A percentile compares a stretch with the other conserved stretches of the same genome.
These are phyloP conservation scores for Cyclospora cayetanensis DNA, from an alignment of 169 alveolate species.

Conservation along the genomic window DNA sequence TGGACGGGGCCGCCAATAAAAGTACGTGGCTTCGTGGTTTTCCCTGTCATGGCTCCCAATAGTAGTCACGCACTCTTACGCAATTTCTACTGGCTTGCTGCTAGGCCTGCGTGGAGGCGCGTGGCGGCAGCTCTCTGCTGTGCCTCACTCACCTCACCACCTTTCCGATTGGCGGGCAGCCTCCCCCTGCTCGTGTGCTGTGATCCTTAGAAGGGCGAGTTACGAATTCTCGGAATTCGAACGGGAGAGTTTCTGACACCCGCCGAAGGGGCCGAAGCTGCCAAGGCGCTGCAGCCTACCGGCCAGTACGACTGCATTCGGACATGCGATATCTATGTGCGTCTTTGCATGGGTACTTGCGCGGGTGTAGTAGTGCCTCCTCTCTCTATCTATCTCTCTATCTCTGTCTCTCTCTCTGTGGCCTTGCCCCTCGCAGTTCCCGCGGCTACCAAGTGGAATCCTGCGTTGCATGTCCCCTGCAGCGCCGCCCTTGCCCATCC, in stretches of 20 bases:
- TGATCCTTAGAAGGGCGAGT: conserved; percentile 17
- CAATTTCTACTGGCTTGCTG: too few relatives aligned
- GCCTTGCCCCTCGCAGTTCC: not conserved
- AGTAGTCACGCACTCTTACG: too few relatives aligned
- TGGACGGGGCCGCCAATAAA: conserved; percentile 40
- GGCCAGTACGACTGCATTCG: conserved; percentile 25
- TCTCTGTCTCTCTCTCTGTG: not conserved
- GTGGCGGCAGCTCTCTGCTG: too few relatives aligned
- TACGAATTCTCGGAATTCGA: conserved; percentile 14
- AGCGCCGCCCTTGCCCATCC: not conserved
- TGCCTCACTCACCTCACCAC: too few relatives aligned
- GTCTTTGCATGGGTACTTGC: not conserved
- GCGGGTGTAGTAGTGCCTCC: not conserved
- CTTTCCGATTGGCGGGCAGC: too few relatives aligned
- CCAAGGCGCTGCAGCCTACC: conserved; percentile 26
- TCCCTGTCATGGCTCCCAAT: too few relatives aligned
- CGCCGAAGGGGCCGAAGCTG: conserved; percentile 25
- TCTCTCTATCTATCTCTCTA: not conserved
- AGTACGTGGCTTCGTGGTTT: too few relatives aligned
- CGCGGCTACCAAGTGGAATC: not conserved
- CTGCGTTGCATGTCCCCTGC: not conserved
- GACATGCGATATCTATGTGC: conserved; percentile 34
- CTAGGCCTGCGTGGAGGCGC: too few relatives aligned
- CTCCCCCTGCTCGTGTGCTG: not conserved
- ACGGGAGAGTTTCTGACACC: conserved; percentile 56